Evolutionary conservation across 2,329 filamentous ascomycete genomes (phyloP), one percentile per base, ranked within the genome.

Genomic region (Aspergillus proliferans): DNA sequence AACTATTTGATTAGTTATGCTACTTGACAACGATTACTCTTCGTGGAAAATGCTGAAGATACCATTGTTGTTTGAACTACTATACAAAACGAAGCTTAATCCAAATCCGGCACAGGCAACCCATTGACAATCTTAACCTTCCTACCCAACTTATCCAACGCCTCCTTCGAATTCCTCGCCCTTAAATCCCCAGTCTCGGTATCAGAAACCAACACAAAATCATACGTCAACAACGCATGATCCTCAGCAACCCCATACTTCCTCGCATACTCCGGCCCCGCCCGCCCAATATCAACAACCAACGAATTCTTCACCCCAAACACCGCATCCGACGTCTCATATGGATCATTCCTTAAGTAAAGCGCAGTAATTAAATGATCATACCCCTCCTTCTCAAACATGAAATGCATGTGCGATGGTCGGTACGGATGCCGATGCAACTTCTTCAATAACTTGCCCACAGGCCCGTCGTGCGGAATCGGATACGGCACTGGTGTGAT

Each of bases 281-380:
- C 73, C 60, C 77, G 71, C 52, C 76, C 57, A 69, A 82, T 71
- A 55, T 88, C 85, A 12, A 89, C 76, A n/a, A 88, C 72, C 10
- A 94, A 74, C 24, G 85, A 88, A 63, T 88, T 78, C 67, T 94
- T 95, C 49, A 94, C 88, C 18, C 88, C 88, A 59, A 94, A 94
- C 1, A 94, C 88, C 0, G 88, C 87, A 62, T 94, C 88, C 0
- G 85, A 87, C 1, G 82, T 87, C 71, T 92, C 87, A 64, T 92
- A 93, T 0, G 85, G 86, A 58, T 92, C 87, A 42, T 83, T 84
- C 2, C 85, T 81, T 47, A 91, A 73, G 62, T 92, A 94, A 0
- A 94, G 73, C 0, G 88, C 86, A 87, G 88, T 94, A 63, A 93
- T 85, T 59, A 95, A 70, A 64, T 85, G 81, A 72, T 95, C 88